Evolutionary conservation across 805 yeast genomes (phyloP).

Genomic region (Yarrowia sp.): DNA sequence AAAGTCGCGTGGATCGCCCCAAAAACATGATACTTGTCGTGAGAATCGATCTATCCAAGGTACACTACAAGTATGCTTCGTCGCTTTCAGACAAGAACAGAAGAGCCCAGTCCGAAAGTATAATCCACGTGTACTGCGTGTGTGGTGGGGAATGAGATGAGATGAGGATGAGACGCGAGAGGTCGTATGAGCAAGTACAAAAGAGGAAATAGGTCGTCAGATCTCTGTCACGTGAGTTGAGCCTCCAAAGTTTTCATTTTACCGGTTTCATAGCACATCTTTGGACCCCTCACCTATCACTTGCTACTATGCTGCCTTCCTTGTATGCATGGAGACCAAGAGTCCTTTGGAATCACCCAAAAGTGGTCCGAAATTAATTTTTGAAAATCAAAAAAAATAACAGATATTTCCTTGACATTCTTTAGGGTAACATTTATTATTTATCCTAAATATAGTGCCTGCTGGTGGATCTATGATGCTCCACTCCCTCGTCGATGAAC

Average conservation of each 20-base stretch:
- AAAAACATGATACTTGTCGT: neutral
- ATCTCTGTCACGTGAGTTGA: neutral
- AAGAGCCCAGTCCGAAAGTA: neutral
- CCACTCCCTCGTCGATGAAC: too few species aligned
- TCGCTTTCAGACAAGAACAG: neutral
- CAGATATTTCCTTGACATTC: too few species aligned
- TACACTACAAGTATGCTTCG: neutral
- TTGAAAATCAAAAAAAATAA: too few species aligned
- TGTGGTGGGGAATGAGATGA: neutral
- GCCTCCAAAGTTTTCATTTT: neutral
- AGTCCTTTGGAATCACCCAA: too few species aligned
- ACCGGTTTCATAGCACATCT: neutral
- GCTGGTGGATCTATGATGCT: too few species aligned
- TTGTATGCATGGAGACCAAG: neutral
- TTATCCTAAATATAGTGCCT: too few species aligned
- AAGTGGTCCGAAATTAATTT: too few species aligned
- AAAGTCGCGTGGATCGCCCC: neutral
- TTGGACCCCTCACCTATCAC: neutral
- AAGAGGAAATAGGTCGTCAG: neutral
- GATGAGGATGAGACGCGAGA: neutral
- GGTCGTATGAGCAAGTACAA: neutral
- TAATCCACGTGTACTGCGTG: conserved; percentile 1
- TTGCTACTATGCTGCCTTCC: neutral
- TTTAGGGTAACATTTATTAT: too few species aligned
- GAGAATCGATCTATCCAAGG: neutral